Evolutionary conservation across 768 basidiomycete species (phyloP).

Genomic region (Boletus pseudo-olivaceus): DNA sequence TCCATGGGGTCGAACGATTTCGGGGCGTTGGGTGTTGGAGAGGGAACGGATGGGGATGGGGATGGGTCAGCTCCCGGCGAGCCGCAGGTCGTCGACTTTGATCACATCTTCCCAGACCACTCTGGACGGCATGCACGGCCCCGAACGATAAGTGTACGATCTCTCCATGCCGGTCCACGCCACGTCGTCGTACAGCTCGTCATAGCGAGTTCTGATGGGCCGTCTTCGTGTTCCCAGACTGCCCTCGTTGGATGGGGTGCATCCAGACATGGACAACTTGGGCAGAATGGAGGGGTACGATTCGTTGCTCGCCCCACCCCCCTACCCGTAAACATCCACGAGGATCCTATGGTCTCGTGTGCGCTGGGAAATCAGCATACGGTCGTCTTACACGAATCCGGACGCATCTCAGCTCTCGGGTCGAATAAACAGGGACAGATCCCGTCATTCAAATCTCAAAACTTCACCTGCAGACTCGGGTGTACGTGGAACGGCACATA

Average conservation of each 20-base stretch:
- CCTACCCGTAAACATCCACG: constrained; percentile 31
- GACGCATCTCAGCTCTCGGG: constrained; percentile 53
- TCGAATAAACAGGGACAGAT: constrained; percentile 72
- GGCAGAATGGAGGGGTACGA: constrained; percentile 27
- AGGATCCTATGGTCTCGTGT: constrained; percentile 33
- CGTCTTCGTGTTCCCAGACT: constrained; percentile 14
- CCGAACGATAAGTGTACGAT: constrained; percentile 35
- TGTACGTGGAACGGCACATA: constrained; percentile 87
- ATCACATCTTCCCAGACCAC: constrained; percentile 35
- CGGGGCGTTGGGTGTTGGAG: constrained; percentile 69
- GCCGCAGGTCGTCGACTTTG: constrained; percentile 12
- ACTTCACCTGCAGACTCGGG: constrained; percentile 34
- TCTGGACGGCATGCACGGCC: constrained; percentile 15
- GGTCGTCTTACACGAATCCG: constrained; percentile 42
- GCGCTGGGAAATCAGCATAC: constrained; percentile 55
- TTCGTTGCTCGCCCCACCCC: constrained; percentile 23
- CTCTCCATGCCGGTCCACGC: constrained; percentile 63
- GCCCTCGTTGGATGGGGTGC: constrained; percentile 78
- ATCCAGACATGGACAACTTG: constrained; percentile 83
- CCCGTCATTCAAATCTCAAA: constrained; percentile 30
- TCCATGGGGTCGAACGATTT: constrained; percentile 86
- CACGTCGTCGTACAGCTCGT: constrained; percentile 58
- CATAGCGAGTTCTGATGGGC: constrained; percentile 19
- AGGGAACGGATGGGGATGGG: background rate
- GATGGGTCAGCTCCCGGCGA: constrained; percentile 2